Base-by-base conservation (phyloP, 139 green algal species). In the Diplosphaera chodatii region DNA sequence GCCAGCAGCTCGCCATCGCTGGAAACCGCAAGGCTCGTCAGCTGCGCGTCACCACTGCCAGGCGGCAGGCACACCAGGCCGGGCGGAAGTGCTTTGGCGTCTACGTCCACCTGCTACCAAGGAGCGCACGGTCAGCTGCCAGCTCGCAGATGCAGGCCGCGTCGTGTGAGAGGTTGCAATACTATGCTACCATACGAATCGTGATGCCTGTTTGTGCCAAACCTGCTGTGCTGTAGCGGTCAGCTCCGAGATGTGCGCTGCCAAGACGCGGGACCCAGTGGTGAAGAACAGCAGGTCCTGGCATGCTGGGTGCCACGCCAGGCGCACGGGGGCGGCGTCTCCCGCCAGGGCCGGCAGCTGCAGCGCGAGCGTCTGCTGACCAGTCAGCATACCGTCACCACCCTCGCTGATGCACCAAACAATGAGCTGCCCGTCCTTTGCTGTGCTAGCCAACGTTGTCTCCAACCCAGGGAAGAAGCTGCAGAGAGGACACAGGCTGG, bases 391-490 rank as follows among this genome's bases (percentile, higher is more conserved):
- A 31, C 56, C 67, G 4, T 81, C 80, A 6, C 69, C 75, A 34
- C 73, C 75, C n/a, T 74, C 29, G 28, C 63, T 67, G 27, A 94
- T 40, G 29, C 77, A 72, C 68, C 83, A 86, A 34, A 93, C 83
- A 40, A 80, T 68, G 6, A 93, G 56, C 55, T 78, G 32, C 1
- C 84, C 85, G 13, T 81, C 70, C 16, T 29, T 28, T 10, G 69
- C 77, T 16, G 62, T 77, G 40, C 64, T 82, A 5, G 83, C 85
- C 40, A 94, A 62, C 67, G 89, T 32, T 73, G 80, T 78, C 31
- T 23, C 55, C 64, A 29, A n/a, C 0, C 28, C 29, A 15, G 34
- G 56, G 63, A 67, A 71, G 62, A 55, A 56, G 25, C 66, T 40
- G 33, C 22, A 27, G 1, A 33, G 13, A 25, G 21, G 0, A 25